Conservation (phyloP, 495 filamentous ascomycete genomes). For the Ascodesmis nigricans region DNA sequence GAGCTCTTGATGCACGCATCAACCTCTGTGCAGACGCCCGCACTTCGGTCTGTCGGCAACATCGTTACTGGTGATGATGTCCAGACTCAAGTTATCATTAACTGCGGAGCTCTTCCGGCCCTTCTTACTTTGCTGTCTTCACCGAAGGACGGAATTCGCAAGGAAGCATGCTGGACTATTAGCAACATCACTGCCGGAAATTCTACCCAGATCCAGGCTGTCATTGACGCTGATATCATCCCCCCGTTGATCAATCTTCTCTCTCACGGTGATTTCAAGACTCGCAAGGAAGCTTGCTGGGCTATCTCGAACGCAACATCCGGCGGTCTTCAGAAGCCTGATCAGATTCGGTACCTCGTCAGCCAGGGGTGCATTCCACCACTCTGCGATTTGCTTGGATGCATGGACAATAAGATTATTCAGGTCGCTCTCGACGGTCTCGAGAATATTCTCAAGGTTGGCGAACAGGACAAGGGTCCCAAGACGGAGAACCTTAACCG, state of each 20-base stretch:
- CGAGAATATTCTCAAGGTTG: constrained; percentile 98
- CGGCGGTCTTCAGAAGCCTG: constrained; percentile 92
- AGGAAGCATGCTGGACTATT: constrained; percentile 99
- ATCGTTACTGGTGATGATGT: constrained; percentile 98
- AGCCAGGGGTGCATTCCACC: constrained; percentile 88
- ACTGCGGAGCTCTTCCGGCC: constrained; percentile 82
- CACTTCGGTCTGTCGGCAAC: constrained; percentile 91
- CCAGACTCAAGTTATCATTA: constrained; percentile 98
- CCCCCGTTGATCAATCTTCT: constrained; percentile 88
- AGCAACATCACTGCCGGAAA: constrained; percentile 98
- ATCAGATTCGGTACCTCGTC: constrained; percentile 93
- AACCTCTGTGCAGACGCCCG: constrained; percentile 94
- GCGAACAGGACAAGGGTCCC: constrained; percentile 91
- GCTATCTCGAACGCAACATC: constrained; percentile 98
- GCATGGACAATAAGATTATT: constrained; percentile 99
- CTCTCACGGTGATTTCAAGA: constrained; percentile 96
- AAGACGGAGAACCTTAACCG: constrained; percentile 71
- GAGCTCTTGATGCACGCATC: constrained; percentile 98
- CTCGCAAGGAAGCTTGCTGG: constrained; percentile 98
- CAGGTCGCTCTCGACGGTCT: constrained; percentile 95
- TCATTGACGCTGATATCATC: constrained; percentile 92
- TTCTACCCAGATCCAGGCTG: constrained; percentile 89
- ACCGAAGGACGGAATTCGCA: constrained; percentile 94
- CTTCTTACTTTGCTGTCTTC: constrained; percentile 82
- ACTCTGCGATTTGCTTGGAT: constrained; percentile 82